These are phyloP conservation scores for Colletotrichum liaoningense DNA, from an alignment of 2,329 filamentous ascomycete species.

Conservation along the genomic window DNA sequence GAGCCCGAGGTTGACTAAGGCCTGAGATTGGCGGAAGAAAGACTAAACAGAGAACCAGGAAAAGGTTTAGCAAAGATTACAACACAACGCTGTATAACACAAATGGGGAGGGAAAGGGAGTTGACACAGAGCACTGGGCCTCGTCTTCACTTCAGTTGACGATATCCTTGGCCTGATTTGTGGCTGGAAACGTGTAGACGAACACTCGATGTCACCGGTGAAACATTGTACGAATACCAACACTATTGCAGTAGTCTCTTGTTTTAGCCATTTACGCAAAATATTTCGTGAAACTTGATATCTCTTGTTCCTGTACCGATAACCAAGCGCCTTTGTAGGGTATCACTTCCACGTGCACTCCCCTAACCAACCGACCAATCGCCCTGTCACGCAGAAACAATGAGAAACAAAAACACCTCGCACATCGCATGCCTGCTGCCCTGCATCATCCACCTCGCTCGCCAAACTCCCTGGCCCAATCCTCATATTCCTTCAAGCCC, in stretches of 20 bases:
- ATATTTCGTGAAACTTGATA: neutral
- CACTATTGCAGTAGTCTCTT: conserved; percentile 1
- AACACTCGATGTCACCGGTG: neutral
- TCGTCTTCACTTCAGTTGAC: neutral
- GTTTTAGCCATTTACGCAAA: neutral
- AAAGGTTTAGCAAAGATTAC: neutral
- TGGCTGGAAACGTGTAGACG: neutral
- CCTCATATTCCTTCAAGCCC: conserved; percentile 89
- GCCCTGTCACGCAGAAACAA: neutral
- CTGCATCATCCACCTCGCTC: conserved; percentile 80
- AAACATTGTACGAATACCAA: neutral
- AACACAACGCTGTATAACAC: conserved; percentile 11
- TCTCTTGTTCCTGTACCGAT: neutral
- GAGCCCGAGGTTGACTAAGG: conserved; percentile 5
- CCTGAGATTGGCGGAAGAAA: neutral
- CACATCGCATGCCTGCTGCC: neutral
- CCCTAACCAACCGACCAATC: neutral
- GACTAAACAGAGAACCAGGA: neutral
- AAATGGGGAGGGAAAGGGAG: neutral
- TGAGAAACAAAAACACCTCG: neutral
- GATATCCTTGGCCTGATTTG: too few relatives aligned
- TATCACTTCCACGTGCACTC: neutral
- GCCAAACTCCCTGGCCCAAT: conserved; percentile 94
- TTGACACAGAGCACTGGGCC: neutral
- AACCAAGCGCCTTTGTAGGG: neutral